Conservation (phyloP, 495 filamentous ascomycete species). For the Penicillium pancosmium region DNA sequence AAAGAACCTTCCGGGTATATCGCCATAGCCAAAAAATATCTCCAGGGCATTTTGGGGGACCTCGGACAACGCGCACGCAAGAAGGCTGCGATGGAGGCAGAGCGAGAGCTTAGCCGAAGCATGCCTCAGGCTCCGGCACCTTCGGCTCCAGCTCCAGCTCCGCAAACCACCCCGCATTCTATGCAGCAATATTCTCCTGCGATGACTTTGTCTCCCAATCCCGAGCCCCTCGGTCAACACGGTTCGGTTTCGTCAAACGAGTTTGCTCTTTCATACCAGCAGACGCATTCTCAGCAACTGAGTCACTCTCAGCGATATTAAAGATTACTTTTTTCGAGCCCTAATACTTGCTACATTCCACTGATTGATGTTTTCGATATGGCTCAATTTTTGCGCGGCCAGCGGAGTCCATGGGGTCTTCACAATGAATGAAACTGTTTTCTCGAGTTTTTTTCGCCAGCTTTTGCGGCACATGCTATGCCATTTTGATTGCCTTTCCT, state of each 20-base stretch:
- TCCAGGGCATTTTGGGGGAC: constrained; percentile 55
- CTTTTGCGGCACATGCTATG: no score
- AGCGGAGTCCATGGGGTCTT: no score
- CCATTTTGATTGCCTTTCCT: not conserved
- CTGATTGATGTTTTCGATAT: no score
- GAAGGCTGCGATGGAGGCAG: not conserved
- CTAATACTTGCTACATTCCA: no score
- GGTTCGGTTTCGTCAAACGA: no score
- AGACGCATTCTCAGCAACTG: no score
- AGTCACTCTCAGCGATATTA: no score
- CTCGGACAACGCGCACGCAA: constrained; percentile 39
- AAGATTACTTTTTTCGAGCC: no score
- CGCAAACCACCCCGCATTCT: not conserved
- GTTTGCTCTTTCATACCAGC: no score
- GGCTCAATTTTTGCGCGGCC: no score
- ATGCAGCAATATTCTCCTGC: not conserved
- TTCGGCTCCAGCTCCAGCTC: not conserved
- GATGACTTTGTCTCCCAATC: not conserved
- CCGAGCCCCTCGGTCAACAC: not conserved
- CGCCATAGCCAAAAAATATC: constrained; percentile 55
- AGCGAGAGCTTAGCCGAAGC: not conserved
- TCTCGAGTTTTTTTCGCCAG: no score
- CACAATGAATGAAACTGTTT: no score
- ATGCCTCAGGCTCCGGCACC: not conserved
- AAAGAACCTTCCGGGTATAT: constrained; percentile 57